Evolutionary conservation across 495 filamentous ascomycete genomes (phyloP).

Genomic region (Xylaria grammica): DNA sequence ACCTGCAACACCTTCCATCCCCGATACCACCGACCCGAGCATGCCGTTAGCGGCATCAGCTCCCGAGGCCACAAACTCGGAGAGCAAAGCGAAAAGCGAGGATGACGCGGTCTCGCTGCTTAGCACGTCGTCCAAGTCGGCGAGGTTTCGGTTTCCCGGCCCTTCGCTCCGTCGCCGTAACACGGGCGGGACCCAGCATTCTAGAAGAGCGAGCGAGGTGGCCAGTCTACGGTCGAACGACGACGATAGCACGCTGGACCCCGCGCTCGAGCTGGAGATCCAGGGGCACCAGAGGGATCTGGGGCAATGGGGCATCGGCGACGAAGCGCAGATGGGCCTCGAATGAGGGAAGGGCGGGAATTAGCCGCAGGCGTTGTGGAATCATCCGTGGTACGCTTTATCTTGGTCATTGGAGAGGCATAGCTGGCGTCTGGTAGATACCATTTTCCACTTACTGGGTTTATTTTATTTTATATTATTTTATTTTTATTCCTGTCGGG

Average conservation of each 20-base stretch:
- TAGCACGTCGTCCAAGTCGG: constrained; percentile 37
- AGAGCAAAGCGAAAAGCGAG: constrained; percentile 26
- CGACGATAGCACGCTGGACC: constrained; percentile 40
- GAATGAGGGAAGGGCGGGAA: constrained; percentile 34
- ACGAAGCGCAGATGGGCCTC: constrained; percentile 59
- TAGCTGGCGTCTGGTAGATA: constrained; percentile 40
- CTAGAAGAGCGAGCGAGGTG: constrained; percentile 41
- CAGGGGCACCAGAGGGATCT: constrained; percentile 52
- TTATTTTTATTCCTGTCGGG: neutral
- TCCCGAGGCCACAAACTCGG: constrained; percentile 1
- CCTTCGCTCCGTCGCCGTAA: constrained; percentile 34
- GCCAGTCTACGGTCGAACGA: constrained; percentile 42
- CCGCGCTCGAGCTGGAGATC: constrained; percentile 42
- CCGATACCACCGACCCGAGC: constrained; percentile 8
- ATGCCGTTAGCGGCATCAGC: constrained; percentile 6
- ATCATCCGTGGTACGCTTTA: neutral
- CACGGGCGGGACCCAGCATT: constrained; percentile 34
- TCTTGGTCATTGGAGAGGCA: constrained; percentile 22
- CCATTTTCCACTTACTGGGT: constrained; percentile 28
- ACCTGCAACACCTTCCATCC: constrained; percentile 21
- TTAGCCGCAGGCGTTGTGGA: neutral
- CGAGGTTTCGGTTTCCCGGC: constrained; percentile 27
- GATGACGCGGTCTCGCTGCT: constrained; percentile 39
- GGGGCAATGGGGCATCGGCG: constrained; percentile 58
- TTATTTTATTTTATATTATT: constrained; percentile 17